Evolutionary conservation across 2,329 filamentous ascomycete genomes (phyloP).

Genomic region (Alternaria sp.): DNA sequence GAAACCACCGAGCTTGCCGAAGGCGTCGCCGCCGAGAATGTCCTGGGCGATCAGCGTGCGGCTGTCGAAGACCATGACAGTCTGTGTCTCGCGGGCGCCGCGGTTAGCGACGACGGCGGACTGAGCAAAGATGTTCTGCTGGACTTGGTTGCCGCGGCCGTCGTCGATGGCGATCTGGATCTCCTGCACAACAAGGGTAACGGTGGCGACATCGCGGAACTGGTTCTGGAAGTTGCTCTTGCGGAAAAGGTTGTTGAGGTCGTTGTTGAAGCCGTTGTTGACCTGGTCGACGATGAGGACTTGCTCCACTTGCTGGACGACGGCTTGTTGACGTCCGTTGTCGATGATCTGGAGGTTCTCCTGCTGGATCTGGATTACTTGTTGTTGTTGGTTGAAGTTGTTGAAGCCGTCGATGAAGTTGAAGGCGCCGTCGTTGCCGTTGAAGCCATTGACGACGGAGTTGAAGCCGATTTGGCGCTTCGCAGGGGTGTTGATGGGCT

Average conservation of each 20-base stretch:
- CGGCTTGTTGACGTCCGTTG: conserved; percentile 29
- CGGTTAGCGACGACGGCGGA: conserved; percentile 37
- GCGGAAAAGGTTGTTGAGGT: conserved; percentile 43
- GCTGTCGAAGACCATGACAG: conserved; percentile 40
- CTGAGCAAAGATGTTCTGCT: conserved; percentile 39
- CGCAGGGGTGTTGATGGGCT: conserved; percentile 29
- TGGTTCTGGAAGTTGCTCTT: conserved; percentile 33
- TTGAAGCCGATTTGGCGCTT: conserved; percentile 23
- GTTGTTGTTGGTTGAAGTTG: conserved; percentile 38
- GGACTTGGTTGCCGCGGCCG: conserved; percentile 28
- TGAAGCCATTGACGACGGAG: conserved; percentile 26
- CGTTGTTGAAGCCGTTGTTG: conserved; percentile 37
- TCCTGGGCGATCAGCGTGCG: conserved; percentile 34
- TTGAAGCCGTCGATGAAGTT: conserved; percentile 42
- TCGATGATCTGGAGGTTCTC: conserved; percentile 35
- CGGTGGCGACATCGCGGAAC: conserved; percentile 26
- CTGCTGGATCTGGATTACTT: conserved; percentile 37
- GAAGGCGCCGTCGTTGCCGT: conserved; percentile 29
- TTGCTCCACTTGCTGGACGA: conserved; percentile 37
- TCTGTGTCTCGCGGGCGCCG: conserved; percentile 27
- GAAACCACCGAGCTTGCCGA: conserved; percentile 14
- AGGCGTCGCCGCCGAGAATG: conserved; percentile 29
- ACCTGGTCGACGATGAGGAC: conserved; percentile 38
- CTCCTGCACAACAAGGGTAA: conserved; percentile 41
- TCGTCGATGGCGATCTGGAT: conserved; percentile 37